Conservation (phyloP, 1,139 yeast genomes). For the Saccharomyces hybrid region DNA sequence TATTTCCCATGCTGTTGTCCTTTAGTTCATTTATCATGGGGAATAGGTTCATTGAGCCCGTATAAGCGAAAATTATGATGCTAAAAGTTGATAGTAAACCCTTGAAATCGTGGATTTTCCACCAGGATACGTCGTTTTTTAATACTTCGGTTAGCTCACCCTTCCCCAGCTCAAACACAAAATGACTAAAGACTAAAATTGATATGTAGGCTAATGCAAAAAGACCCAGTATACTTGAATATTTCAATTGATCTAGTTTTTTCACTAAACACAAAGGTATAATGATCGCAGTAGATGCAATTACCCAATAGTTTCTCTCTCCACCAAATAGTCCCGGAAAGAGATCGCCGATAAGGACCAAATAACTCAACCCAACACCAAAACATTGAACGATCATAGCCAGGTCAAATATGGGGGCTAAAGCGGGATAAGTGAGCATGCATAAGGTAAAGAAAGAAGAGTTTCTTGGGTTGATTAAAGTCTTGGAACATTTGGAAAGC, state of each 20-base stretch:
- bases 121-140: conserved; percentile 39
- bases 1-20: conserved; percentile 46
- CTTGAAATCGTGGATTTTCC: conserved; percentile 48
- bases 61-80: conserved; percentile 88
- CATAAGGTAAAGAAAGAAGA: conserved; percentile 87
- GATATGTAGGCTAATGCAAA: conserved; percentile 73
- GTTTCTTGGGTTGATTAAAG: conserved; percentile 56
- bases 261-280: conserved; percentile 72
- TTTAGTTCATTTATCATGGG: conserved; percentile 78
- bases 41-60: conserved; percentile 93
- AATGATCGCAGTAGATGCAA: conserved; percentile 51
- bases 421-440: conserved; percentile 71
- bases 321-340: conserved; percentile 58
- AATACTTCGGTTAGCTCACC: neutral
- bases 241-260: conserved; percentile 74
- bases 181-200: conserved; percentile 57
- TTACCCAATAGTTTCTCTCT: conserved; percentile 52
- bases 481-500: conserved; percentile 61
- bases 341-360: conserved; percentile 84
- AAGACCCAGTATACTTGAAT: conserved; percentile 77
- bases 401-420: conserved; percentile 73
- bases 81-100: conserved; percentile 75
- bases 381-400: conserved; percentile 88
- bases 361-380: conserved; percentile 88
- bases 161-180: conserved; percentile 38